phyloP scores from a whole-genome alignment of 495 filamentous ascomycete species.

The Cenococcum geophilum region DNA sequence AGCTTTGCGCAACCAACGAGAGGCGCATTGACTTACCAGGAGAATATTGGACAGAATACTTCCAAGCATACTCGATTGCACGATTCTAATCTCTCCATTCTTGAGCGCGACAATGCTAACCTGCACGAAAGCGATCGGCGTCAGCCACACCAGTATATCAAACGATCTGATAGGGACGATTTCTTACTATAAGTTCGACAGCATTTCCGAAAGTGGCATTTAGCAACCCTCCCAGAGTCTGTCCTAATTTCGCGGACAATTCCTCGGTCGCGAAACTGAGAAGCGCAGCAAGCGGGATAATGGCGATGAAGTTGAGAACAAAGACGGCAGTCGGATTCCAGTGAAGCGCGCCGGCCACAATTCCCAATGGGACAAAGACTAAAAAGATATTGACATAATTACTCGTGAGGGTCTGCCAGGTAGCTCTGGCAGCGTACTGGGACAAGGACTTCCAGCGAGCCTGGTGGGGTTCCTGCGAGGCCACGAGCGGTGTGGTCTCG shows the following conservation, averaged over 20 bases:
- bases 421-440: constrained; percentile 44
- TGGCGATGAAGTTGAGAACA: constrained; percentile 88
- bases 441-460: constrained; percentile 53
- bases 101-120: constrained; percentile 89
- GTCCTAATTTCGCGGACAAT: constrained; percentile 72
- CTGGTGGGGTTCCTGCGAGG: constrained; percentile 30
- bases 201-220: constrained; percentile 98
- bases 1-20: not conserved
- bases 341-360: constrained; percentile 63
- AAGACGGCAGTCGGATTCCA: constrained; percentile 78
- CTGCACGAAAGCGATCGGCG: constrained; percentile 39
- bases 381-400: constrained; percentile 84
- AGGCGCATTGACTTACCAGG: constrained; percentile 45
- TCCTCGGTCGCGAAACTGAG: constrained; percentile 96
- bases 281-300: constrained; percentile 86
- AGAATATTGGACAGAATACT: constrained; percentile 95
- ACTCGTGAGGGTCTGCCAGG: constrained; percentile 51
- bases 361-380: constrained; percentile 84
- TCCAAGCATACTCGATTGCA: constrained; percentile 96
- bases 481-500: constrained; percentile 17
- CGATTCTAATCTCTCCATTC: constrained; percentile 83
- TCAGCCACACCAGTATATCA: not conserved
- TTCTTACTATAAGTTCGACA: constrained; percentile 88
- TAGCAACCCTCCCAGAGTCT: constrained; percentile 84
- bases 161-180: not conserved